These are phyloP conservation scores for Pestalotiopsis sp. DNA, from an alignment of 2,329 filamentous ascomycete species.

Conservation along the genomic window DNA sequence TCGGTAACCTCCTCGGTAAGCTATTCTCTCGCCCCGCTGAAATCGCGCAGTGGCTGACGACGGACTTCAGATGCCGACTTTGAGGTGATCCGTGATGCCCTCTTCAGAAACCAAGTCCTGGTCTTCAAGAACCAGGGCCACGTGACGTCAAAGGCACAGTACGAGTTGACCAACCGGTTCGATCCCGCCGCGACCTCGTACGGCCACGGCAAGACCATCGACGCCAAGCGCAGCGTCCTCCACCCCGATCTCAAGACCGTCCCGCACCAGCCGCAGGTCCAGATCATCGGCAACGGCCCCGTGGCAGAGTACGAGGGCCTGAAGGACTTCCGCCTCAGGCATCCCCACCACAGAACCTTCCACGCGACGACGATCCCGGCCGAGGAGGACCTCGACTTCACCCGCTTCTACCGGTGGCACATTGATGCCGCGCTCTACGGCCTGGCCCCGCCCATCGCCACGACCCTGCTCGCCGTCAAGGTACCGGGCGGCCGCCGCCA, in stretches of 20 bases:
- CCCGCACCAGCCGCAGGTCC: constrained; percentile 77
- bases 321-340: constrained; percentile 66
- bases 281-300: constrained; percentile 78
- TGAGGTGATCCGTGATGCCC: constrained; percentile 60
- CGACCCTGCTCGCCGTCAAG: constrained; percentile 72
- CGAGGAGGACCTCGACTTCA: constrained; percentile 50
- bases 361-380: constrained; percentile 65
- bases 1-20: constrained; percentile 63
- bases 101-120: constrained; percentile 71
- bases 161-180: constrained; percentile 72
- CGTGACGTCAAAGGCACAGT: constrained; percentile 71
- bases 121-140: constrained; percentile 70
- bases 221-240: constrained; percentile 65
- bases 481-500: constrained; percentile 70
- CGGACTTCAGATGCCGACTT: constrained; percentile 62
- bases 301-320: constrained; percentile 73
- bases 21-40: constrained; percentile 8
- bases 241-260: constrained; percentile 82
- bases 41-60: constrained; percentile 17
- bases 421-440: constrained; percentile 79
- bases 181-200: constrained; percentile 68
- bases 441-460: constrained; percentile 73
- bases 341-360: constrained; percentile 79
- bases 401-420: constrained; percentile 76
- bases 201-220: constrained; percentile 76